Conservation (phyloP, 1,139 yeast genomes). For the Blastobotrys illinoisensis region DNA sequence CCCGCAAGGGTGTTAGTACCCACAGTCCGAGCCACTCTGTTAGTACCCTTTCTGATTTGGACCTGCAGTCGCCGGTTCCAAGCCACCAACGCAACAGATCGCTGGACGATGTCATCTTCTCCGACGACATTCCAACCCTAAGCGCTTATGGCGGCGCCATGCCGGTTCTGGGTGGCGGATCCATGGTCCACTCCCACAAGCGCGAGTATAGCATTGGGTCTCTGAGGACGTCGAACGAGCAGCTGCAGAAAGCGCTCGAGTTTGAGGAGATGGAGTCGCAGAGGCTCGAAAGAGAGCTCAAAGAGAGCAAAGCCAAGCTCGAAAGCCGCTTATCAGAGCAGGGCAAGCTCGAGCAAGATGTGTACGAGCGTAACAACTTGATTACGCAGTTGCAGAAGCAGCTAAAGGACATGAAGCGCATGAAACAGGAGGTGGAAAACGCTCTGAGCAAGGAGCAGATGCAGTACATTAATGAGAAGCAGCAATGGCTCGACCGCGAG, state of each 20-base stretch:
- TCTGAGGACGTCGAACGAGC: conserved; percentile 15
- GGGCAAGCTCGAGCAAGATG: conserved; percentile 29
- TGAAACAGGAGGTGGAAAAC: conserved; percentile 23
- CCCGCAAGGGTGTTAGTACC: neutral
- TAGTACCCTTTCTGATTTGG: neutral
- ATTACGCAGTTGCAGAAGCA: conserved; percentile 21
- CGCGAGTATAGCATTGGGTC: conserved; percentile 2
- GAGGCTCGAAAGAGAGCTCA: conserved; percentile 20
- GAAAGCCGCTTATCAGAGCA: conserved; percentile 20
- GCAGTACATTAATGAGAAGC: conserved; percentile 32
- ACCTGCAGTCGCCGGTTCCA: conserved; percentile 4
- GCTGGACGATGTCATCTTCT: conserved; percentile 3
- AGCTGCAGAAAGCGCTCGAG: conserved; percentile 24
- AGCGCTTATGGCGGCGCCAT: neutral
- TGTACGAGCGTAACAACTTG: conserved; percentile 24
- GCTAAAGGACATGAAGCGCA: conserved; percentile 20
- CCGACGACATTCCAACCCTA: neutral
- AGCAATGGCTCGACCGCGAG: conserved; percentile 31
- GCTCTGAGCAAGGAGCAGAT: conserved; percentile 26
- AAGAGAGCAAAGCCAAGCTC: conserved; percentile 20
- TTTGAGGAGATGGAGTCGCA: conserved; percentile 25
- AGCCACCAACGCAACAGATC: conserved; percentile 5
- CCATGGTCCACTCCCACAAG: neutral
- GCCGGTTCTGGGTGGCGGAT: neutral
- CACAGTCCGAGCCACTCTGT: neutral